Evolutionary conservation across 306 rosid species (phyloP).

Genomic region (Styphnolobium japonicum): DNA sequence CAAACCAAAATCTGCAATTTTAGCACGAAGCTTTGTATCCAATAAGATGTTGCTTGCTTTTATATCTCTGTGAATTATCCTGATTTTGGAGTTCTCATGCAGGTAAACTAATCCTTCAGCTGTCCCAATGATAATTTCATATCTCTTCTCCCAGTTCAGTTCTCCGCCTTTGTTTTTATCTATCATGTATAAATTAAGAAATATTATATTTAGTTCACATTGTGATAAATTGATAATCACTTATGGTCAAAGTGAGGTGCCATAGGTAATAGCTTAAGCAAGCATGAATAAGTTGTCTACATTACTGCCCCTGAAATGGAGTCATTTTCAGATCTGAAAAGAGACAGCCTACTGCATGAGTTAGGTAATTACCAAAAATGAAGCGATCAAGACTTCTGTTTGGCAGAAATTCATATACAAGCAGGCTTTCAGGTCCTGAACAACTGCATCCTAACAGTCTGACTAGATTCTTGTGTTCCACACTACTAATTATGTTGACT

Average conservation of each 20-base stretch:
- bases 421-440: constrained; percentile 94
- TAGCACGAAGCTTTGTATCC: constrained; percentile 73
- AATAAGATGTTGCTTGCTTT: constrained; percentile 87
- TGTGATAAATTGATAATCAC: neutral
- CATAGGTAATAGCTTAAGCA: neutral
- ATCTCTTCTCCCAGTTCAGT: constrained; percentile 82
- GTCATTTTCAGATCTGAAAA: neutral
- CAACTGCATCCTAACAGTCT: constrained; percentile 88
- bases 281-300: neutral
- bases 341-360: neutral
- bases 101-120: constrained; percentile 85
- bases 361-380: constrained; percentile 63
- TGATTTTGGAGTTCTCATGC: constrained; percentile 66
- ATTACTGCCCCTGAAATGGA: neutral
- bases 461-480: constrained; percentile 83
- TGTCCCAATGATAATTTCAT: constrained; percentile 61
- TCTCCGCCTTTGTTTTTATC: constrained; percentile 60
- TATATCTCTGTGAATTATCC: constrained; percentile 90
- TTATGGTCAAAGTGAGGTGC: neutral
- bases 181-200: constrained; percentile 31
- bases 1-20: constrained; percentile 95
- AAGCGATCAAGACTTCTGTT: constrained; percentile 86
- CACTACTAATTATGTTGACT: constrained; percentile 79
- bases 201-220: neutral
- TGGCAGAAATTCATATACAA: constrained; percentile 75